These are phyloP conservation scores for Claviceps digitariae DNA, from an alignment of 2,329 filamentous ascomycete genomes.

Conservation along the genomic window DNA sequence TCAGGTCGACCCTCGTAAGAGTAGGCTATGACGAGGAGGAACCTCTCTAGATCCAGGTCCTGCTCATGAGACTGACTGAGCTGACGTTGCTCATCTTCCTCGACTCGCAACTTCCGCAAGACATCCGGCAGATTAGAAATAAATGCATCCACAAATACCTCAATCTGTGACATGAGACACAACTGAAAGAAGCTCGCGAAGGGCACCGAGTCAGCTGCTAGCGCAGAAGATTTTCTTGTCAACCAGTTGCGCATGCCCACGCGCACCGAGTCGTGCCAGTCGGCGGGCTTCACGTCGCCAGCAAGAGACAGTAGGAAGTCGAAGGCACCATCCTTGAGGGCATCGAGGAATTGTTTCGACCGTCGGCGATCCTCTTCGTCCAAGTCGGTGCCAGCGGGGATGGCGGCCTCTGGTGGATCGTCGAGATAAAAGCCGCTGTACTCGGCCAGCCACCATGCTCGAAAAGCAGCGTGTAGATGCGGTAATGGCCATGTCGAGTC, in stretches of 20 bases:
- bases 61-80: conserved; percentile 51
- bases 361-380: conserved; percentile 56
- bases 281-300: conserved; percentile 63
- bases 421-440: conserved; percentile 86
- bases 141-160: conserved; percentile 80
- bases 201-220: conserved; percentile 52
- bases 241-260: conserved; percentile 71
- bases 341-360: conserved; percentile 59
- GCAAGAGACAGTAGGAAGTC: conserved; percentile 82
- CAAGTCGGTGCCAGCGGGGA: conserved; percentile 47
- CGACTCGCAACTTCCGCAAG: conserved; percentile 67
- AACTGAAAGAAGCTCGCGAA: conserved; percentile 61
- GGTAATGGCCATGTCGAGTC: conserved; percentile 58
- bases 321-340: conserved; percentile 77
- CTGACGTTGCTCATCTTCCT: conserved; percentile 79
- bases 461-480: conserved; percentile 65
- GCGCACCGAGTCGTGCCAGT: conserved; percentile 81
- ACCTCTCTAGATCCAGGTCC: conserved; percentile 69
- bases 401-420: conserved; percentile 44
- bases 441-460: conserved; percentile 80
- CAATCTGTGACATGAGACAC: conserved; percentile 66
- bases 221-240: conserved; percentile 61
- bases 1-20: conserved; percentile 77
- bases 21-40: conserved; percentile 84
- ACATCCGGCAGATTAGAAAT: conserved; percentile 93